Conservation (phyloP, 257 asterid species). For the Anisodus tanguticus region DNA sequence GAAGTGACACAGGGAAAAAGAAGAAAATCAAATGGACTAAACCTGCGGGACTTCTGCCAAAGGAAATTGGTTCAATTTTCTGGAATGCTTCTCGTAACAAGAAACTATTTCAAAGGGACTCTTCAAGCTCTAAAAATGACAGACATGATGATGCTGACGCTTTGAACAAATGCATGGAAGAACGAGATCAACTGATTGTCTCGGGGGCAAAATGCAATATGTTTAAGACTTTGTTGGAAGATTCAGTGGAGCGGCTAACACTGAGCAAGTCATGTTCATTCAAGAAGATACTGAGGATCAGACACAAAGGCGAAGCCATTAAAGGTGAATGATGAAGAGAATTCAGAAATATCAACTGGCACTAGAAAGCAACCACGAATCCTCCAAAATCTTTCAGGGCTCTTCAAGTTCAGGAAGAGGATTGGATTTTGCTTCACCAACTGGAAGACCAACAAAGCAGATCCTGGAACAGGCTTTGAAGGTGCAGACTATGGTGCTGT, state of each 20-base stretch:
- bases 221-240: not conserved
- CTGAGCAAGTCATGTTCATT: constrained; percentile 31
- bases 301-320: constrained; percentile 12
- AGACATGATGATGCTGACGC: not conserved
- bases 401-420: constrained; percentile 36
- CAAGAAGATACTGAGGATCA: constrained; percentile 19
- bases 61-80: constrained; percentile 39
- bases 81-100: constrained; percentile 38
- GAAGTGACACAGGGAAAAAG: constrained; percentile 2
- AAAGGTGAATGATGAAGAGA: not conserved
- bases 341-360: not conserved
- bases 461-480: not conserved
- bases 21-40: constrained; percentile 23
- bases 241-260: constrained; percentile 22
- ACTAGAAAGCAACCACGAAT: not conserved
- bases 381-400: constrained; percentile 29
- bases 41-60: constrained; percentile 14
- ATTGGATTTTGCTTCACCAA: constrained; percentile 34
- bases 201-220: not conserved
- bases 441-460: constrained; percentile 32
- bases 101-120: constrained; percentile 20
- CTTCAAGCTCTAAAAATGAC: not conserved
- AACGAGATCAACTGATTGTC: not conserved
- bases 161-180: constrained; percentile 19
- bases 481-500: not conserved